Conservation (phyloP, 2,329 filamentous ascomycete species). For the Alternaria sp. region DNA sequence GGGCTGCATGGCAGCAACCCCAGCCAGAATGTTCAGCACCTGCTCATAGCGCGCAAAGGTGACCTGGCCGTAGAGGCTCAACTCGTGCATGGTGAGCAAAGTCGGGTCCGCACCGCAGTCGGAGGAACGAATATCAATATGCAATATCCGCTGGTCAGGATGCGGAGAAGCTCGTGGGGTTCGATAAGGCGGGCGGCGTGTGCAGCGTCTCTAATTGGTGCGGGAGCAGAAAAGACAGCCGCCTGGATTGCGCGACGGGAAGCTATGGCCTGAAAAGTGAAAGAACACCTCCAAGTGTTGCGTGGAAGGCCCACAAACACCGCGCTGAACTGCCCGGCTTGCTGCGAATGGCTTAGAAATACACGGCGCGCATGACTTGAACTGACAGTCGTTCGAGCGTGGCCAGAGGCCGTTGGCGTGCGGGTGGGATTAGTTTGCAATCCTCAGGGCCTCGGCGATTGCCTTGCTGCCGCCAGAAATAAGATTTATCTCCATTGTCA, state of each 20-base stretch:
- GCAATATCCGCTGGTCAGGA: slow-evolving; percentile 36
- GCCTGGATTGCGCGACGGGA: slow-evolving; percentile 23
- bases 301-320: slow-evolving; percentile 26
- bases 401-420: slow-evolving; percentile 21
- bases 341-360: slow-evolving; percentile 23
- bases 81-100: slow-evolving; percentile 64
- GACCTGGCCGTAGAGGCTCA: slow-evolving; percentile 68
- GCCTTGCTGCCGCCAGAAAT: slow-evolving; percentile 23
- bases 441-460: slow-evolving; percentile 27
- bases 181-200: slow-evolving; percentile 32
- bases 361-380: slow-evolving; percentile 12
- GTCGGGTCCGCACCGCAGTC: slow-evolving; percentile 20
- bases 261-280: slow-evolving; percentile 31
- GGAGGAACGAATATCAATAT: slow-evolving; percentile 31
- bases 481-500: slow-evolving; percentile 36
- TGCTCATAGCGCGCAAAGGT: slow-evolving; percentile 65
- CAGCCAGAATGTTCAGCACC: slow-evolving; percentile 68
- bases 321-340: slow-evolving; percentile 15
- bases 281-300: slow-evolving; percentile 23
- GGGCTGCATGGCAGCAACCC: slow-evolving; percentile 69
- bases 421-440: slow-evolving; percentile 8
- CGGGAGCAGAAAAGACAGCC: slow-evolving; percentile 20
- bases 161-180: slow-evolving; percentile 36
- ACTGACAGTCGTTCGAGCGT: slow-evolving; percentile 33
- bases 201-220: slow-evolving; percentile 31